Evolutionary conservation across 2,329 filamentous ascomycete genomes (phyloP), one percentile per base, ranked within the genome.

Genomic region (Colletotrichum camelliae): DNA sequence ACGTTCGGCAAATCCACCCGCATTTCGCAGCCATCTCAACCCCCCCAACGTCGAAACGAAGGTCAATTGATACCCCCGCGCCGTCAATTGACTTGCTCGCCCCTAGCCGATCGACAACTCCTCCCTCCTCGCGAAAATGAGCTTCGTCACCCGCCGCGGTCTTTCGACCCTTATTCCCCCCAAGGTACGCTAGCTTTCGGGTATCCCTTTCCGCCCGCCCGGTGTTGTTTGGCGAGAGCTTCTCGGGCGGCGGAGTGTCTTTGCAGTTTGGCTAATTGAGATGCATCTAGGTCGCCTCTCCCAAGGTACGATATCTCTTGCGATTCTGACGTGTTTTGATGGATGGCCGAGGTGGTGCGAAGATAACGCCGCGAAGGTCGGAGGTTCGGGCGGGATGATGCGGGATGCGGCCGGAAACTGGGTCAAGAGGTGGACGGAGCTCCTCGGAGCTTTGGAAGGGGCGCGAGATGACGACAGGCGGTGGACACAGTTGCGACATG

Each of bases 151-250:
- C 84, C 95, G 94, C 89, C 93, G 96, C 89, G 94, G 92, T 91
- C 94, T 98, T 85, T 98, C 97, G 86, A 98, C 97, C 91, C 94
- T 99, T 88, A 98, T 99, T 84, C 97, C 97, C 82, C 97, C 97
- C 85, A 99, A 99, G 96, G 96, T 98, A 90, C 81, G 90, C 81
- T 52, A 52, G 43, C 77, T 76, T 27, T 16, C n/a, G 35, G 35
- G 9, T 67, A 55, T 69, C 67, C 62, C 73, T 70, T 68, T 72
- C 77, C 79, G 74, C 73, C 75, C 69, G 68, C 29, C 62, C 60
- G 65, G 9, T 5, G 18, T 37, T 15, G 35, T 55, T 21, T 65
- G 29, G 29, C 27, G 58, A 52, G 67, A 31, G 27, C 31, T 27
- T n/a, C 74, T 33, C 31, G 58, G 37, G 48, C 58, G 4, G 18